Base-by-base conservation (phyloP, 345 rosid genomes). In the Rhodamnia rubescens region DNA sequence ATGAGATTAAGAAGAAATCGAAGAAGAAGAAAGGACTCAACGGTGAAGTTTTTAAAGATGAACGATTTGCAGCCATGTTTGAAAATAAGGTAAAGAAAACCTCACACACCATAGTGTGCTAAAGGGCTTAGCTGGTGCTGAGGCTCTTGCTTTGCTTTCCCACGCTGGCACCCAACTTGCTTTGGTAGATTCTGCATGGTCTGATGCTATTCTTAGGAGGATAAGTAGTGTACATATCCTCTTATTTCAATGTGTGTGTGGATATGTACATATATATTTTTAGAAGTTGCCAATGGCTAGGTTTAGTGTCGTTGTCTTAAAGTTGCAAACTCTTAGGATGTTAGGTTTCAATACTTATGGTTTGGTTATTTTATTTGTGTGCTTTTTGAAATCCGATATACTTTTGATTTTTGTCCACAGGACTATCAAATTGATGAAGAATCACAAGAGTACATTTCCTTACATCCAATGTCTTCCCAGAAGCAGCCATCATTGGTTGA, bases 341-440 rank as follows among this genome's bases (percentile, higher is more conserved):
- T 69, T 36, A 18, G 13, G 80, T 69, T 69, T 69, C 22, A 69
- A 69, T 36, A 69, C 47, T 69, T 69, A 5, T 69, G 80, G 47
- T 36, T 69, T 32, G 80, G 47, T 69, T 36, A 54, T 54, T 54
- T 21, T 54, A 54, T 21, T 54, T 7, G 57, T 54, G 57, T 69
- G 47, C 80, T 36, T 69, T 18, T 9, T 69, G 80, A 69, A 36
- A 36, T 69, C 20, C 0, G 47, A 69, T 36, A 20, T 69, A 69
- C 80, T 84, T 57, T 81, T 82, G n/a, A 36, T 90, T 85, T 14
- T 80, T 89, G 8, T 85, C 15, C 69, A 58, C 89, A 97, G 99
- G 97, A 95, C 87, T 97, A 84, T 87, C 91, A 97, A 93, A 95
- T 97, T 83, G 96, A 95, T 86, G 92, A 87, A 80, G 87, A 90